Conservation (phyloP, 139 green algal genomes). For the Chara braunii region DNA sequence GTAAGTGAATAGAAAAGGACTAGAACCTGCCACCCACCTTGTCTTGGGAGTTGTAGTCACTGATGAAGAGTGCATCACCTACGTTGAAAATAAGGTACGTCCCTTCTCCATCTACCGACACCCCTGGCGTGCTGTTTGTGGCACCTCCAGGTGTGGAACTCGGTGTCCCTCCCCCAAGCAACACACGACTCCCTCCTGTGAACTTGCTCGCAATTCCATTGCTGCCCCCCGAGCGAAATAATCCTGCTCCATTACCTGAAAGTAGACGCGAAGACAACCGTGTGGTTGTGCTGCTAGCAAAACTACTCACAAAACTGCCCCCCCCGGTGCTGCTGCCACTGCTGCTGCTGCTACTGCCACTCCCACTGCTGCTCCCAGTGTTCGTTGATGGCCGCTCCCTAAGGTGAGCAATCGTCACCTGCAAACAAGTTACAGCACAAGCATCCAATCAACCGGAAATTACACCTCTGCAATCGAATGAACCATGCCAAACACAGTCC, state of each 20-base stretch:
- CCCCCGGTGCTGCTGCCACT: neutral
- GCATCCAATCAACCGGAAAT: too few species aligned
- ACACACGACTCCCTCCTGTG: too few species aligned
- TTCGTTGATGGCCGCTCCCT: neutral
- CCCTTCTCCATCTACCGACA: neutral
- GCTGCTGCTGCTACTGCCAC: neutral
- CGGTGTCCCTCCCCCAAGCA: too few species aligned
- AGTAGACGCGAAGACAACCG: too few species aligned
- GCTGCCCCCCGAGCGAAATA: neutral
- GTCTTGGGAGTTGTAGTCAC: slow-evolving; percentile 27
- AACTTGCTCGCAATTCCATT: too few species aligned
- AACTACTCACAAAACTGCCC: neutral
- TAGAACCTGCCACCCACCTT: slow-evolving; percentile 26
- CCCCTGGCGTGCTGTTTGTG: neutral
- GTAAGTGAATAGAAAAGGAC: too few species aligned
- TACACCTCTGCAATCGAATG: too few species aligned
- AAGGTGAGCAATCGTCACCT: neutral
- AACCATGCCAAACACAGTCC: too few species aligned
- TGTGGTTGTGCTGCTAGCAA: neutral
- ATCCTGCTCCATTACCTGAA: too few species aligned
- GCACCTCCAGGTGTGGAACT: too few species aligned
- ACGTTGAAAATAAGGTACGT: slow-evolving; percentile 42
- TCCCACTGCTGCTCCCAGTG: neutral
- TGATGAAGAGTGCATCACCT: slow-evolving; percentile 19
- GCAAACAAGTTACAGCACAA: neutral